Evolutionary conservation across 495 filamentous ascomycete species (phyloP), one percentile per base, ranked within the genome.

Genomic region (Pyronema omphalodes): DNA sequence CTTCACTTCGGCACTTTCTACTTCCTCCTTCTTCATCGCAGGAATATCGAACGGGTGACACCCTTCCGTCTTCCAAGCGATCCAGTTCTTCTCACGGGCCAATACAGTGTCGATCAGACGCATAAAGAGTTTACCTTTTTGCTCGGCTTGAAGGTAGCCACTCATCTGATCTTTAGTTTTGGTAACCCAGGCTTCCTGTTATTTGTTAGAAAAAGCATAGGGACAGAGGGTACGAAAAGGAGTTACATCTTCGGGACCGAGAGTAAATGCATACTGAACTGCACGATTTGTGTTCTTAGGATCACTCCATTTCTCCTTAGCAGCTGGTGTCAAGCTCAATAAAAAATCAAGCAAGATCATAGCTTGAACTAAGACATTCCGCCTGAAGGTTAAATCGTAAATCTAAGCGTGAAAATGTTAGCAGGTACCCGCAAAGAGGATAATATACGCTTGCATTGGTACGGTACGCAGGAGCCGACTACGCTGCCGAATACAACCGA

Each of bases 71-170:
- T 99, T 99, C 91, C 91, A 99, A 46, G 84, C 82, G 41, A 88
- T 87, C 91, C 91, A 99, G 60, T 94, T 93, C 67, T 94, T 94
- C 68, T 99, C 91, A 54, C 91, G 75, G 6, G 86, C 84, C 17
- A 99, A 74, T 14, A 96, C 87, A 4, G 88, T 94, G 61, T 95
- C 89, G 37, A 99, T 85, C 77, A 94, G 88, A 29, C 91, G 84
- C 65, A 84, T 85, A 68, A 95, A 99, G 67, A 93, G 91, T 53
- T 82, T 83, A 11, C 93, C 93, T 54, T 86, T 81, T n/a, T 68
- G 65, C 9, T 81, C 82, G 60, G 84, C 73, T 56, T 80, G 80
- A 33, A 99, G 74, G 64, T 94, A 93, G 17, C 73, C 74, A 49
- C 80, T 79, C 54, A 99, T 93, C 3, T 71, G 68, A 37, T 73